Evolutionary conservation across 2,329 filamentous ascomycete species (phyloP).

Genomic region (Phialemonium atrogriseum): DNA sequence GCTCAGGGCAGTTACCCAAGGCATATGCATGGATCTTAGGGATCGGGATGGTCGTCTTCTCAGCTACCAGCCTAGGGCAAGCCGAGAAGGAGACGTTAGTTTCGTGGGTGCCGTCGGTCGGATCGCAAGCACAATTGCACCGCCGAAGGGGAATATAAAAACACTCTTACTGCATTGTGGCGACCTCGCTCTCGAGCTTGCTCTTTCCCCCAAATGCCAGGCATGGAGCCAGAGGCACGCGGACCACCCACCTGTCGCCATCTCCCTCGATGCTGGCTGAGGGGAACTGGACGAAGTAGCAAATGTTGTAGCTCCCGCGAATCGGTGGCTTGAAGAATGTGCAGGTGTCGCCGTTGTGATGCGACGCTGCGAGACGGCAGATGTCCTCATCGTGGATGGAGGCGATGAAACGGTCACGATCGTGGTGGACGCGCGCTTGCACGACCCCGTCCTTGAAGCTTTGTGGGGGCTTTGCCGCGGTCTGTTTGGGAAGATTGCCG

Average conservation of each 20-base stretch:
- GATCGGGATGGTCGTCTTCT: slow-evolving; percentile 13
- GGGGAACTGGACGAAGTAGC: slow-evolving; percentile 15
- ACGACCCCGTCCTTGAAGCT: too few species aligned
- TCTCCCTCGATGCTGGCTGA: too few species aligned
- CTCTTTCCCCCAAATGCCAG: slow-evolving; percentile 6
- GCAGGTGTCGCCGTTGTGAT: slow-evolving; percentile 10
- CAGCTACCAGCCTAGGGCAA: too few species aligned
- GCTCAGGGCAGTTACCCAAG: slow-evolving; percentile 8
- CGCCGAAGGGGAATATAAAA: too few species aligned
- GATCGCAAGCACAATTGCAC: too few species aligned
- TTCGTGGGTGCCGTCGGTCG: too few species aligned
- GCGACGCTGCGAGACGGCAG: slow-evolving; percentile 4
- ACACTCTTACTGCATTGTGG: slow-evolving; percentile 13
- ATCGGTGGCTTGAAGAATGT: slow-evolving; percentile 10
- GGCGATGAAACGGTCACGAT: slow-evolving; percentile 9
- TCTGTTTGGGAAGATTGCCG: too few species aligned
- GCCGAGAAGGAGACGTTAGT: too few species aligned
- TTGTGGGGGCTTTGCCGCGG: too few species aligned
- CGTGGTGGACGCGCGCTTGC: slow-evolving; percentile 3
- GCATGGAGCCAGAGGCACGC: slow-evolving; percentile 14
- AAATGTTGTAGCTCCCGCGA: slow-evolving; percentile 16
- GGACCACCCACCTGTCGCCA: slow-evolving; percentile 14
- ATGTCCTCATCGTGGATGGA: slow-evolving; percentile 7
- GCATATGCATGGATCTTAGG: slow-evolving; percentile 12
- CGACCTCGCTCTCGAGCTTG: slow-evolving; percentile 14